Base-by-base conservation (phyloP, 1,284 basidiomycete species). In the Cutaneotrichosporon mucoides region DNA sequence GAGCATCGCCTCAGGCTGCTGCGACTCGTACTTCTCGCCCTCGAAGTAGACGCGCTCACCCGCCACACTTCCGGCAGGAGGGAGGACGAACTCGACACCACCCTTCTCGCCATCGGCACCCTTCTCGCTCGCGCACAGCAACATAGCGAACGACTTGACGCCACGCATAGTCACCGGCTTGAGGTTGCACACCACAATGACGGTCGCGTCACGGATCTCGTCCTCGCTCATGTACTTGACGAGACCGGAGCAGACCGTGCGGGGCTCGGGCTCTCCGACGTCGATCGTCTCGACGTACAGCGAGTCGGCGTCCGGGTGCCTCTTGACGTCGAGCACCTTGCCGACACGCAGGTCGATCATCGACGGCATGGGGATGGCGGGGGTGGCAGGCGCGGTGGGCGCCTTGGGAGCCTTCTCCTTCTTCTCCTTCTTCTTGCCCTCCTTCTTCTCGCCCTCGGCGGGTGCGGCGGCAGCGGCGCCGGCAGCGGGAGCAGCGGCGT, bases 81-180 rank as follows among this genome's bases (percentile, higher is more conserved):
- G 92, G 63, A 88, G 84, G 42, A 97, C 86, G 52, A 96, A 83
- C 73, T 98, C 93, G 61, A 98, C 87, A 13, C 90, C 91, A n/a
- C 89, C 91, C 6, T 81, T 88, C 76, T 92, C 93, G 43, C 92
- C 92, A 11, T 90, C 90, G 35, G 52, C 46, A 8, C 46, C 41
- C 74, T 87, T 88, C 11, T 88, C 86, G 1, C 89, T 87, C 43
- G 93, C 93, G 69, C 88, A 90, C 65, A 98, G 86, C 38, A 98
- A 88, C 94, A 98, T 97, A 34, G 91, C 94, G 70, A 89, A 93
- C 63, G 91, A 94, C 81, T 95, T 96, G 66, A 97, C 86, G 5
- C 94, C 94, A 59, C 94, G 86, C 93, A 98, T 96, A 67, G 83
- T 88, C 13, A 89, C 94, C 5, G 93, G 94, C 78, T 98, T 97